These are phyloP conservation scores for Colletotrichum trifolii DNA, from an alignment of 2,329 filamentous ascomycete genomes.

Conservation along the genomic window DNA sequence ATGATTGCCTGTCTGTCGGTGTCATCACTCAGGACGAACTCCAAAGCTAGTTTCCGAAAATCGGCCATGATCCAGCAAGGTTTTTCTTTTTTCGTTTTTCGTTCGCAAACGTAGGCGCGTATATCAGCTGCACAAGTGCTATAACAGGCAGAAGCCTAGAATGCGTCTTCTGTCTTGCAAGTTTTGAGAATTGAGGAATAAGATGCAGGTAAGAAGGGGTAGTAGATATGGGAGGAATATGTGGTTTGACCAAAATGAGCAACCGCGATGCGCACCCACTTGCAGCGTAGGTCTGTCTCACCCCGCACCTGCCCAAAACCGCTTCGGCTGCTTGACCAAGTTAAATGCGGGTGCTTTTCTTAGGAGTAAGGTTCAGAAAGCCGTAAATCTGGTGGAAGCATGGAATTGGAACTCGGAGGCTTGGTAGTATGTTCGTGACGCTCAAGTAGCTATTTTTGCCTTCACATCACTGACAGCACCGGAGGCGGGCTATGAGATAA, in stretches of 20 bases:
- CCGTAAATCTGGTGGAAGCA: not conserved
- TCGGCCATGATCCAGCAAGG: conserved; percentile 54
- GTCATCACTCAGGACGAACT: conserved; percentile 65
- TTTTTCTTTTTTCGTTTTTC: not conserved
- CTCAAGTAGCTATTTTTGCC: conserved; percentile 4
- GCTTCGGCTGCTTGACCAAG: not conserved
- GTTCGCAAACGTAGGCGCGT: not conserved
- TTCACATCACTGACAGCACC: conserved; percentile 22
- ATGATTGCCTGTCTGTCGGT: conserved; percentile 52
- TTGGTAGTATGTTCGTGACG: not conserved
- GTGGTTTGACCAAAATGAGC: not conserved
- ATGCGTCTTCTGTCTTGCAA: not conserved
- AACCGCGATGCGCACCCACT: not conserved
- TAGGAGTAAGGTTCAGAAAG: not conserved
- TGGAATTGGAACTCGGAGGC: not conserved
- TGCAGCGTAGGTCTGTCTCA: not conserved
- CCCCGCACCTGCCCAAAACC: conserved; percentile 18
- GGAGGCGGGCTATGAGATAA: conserved; percentile 27
- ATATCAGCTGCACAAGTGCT: no score
- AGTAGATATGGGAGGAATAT: not conserved
- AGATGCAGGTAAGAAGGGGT: not conserved
- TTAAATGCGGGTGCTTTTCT: not conserved
- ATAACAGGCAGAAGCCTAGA: not conserved
- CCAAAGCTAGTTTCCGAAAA: conserved; percentile 63
- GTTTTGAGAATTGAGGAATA: not conserved